Percentiles rank a stretch among this genome's conserved stretches.
Evolutionary conservation across 306 rosid species (phyloP).

Genomic region (Lathyrus sativus): DNA sequence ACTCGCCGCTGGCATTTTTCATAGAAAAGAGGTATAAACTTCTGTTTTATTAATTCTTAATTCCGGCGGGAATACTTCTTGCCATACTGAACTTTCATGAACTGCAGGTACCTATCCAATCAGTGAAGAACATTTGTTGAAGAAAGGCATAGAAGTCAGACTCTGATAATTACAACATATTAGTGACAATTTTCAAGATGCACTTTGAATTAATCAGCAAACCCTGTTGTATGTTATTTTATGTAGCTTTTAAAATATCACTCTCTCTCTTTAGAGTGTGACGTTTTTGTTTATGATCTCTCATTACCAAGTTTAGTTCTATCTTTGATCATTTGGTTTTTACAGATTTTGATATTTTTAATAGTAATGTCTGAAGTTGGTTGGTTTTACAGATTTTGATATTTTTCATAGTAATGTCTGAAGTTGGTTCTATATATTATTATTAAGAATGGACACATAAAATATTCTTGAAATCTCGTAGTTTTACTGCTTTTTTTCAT

Average conservation of each 20-base stretch:
- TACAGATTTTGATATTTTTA: neutral
- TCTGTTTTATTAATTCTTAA: neutral
- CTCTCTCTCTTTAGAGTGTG: conserved; percentile 6
- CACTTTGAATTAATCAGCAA: neutral
- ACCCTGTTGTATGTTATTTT: neutral
- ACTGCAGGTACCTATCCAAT: conserved; percentile 74
- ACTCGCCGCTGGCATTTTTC: conserved; percentile 98
- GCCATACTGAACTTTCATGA: neutral
- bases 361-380: neutral
- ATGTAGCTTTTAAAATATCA: conserved; percentile 2
- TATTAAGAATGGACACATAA: too few species aligned
- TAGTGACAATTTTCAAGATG: neutral
- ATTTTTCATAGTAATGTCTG: neutral
- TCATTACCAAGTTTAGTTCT: neutral
- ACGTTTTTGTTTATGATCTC: neutral
- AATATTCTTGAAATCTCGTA: too few species aligned
- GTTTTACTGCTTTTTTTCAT: too few species aligned
- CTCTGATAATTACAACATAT: conserved; percentile 40
- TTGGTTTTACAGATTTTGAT: neutral
- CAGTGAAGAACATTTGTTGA: conserved; percentile 76
- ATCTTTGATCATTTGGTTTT: neutral
- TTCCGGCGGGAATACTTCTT: neutral
- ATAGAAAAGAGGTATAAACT: conserved; percentile 80
- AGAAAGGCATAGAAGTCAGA: conserved; percentile 84
- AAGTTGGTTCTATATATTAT: too few species aligned